Evolutionary conservation across 306 rosid genomes (phyloP).

Genomic region (Quercus variabilis): DNA sequence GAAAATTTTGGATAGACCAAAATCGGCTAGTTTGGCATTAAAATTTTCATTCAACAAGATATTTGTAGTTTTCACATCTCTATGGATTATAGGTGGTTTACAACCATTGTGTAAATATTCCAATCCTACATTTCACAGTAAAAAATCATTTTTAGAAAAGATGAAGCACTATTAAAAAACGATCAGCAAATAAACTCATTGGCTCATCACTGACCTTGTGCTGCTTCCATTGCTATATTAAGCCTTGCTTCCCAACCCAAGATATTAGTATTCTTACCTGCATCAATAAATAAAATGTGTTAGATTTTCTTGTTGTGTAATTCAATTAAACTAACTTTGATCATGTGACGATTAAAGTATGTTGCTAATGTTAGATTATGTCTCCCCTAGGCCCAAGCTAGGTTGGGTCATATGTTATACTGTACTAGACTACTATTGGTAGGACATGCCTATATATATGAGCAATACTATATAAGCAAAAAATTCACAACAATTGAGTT

Average conservation of each 20-base stretch:
- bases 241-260: constrained; percentile 50
- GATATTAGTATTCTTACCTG: not conserved
- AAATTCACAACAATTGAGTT: no score
- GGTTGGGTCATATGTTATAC: no score
- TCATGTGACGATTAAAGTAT: not conserved
- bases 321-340: not conserved
- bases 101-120: constrained; percentile 60
- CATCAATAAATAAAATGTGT: not conserved
- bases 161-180: not conserved
- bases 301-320: not conserved
- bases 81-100: constrained; percentile 39
- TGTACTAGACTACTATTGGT: no score
- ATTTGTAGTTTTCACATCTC: constrained; percentile 50
- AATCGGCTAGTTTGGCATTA: constrained; percentile 47
- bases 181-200: not conserved
- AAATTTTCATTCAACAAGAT: constrained; percentile 39
- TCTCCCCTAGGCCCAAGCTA: no score
- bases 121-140: constrained; percentile 29
- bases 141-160: not conserved
- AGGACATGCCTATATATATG: no score
- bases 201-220: constrained; percentile 33
- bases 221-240: constrained; percentile 39
- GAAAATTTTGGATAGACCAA: constrained; percentile 38
- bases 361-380: not conserved
- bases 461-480: no score